These are phyloP conservation scores for Durotheca rogersii DNA, from an alignment of 495 filamentous ascomycete species.

Conservation along the genomic window DNA sequence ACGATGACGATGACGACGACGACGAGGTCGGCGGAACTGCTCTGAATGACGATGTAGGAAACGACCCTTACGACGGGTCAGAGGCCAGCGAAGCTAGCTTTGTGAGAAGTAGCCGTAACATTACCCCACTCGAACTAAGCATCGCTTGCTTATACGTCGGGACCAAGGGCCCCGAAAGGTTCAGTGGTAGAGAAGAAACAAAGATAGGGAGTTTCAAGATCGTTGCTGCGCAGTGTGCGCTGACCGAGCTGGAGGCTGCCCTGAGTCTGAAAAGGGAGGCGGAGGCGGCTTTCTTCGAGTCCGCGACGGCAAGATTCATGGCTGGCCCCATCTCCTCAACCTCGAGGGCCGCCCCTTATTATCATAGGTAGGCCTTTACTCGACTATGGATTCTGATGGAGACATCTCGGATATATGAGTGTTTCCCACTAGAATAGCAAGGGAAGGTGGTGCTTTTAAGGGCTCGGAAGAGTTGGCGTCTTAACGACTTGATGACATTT, in stretches of 20 bases:
- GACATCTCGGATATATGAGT: no score
- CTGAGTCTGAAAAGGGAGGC: no score
- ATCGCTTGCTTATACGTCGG: slow-evolving; percentile 41
- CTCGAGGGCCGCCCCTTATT: no score
- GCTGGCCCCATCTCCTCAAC: no score
- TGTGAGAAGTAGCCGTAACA: not conserved
- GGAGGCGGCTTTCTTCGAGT: slow-evolving; percentile 10
- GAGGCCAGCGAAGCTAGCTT: not conserved
- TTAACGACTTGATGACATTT: no score
- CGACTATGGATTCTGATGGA: no score
- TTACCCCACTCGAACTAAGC: slow-evolving; percentile 40
- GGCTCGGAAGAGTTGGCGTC: no score
- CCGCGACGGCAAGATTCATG: not conserved
- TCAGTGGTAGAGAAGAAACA: slow-evolving; percentile 8
- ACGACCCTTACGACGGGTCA: not conserved
- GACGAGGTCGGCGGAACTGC: not conserved
- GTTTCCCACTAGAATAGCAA: no score
- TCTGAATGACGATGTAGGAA: slow-evolving; percentile 4
- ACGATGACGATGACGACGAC: slow-evolving; percentile 35
- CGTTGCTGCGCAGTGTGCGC: slow-evolving; percentile 40
- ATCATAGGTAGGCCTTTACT: no score
- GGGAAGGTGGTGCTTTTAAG: no score
- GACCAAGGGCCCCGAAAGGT: not conserved
- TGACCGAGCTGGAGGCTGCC: slow-evolving; percentile 38
- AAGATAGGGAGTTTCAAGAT: slow-evolving; percentile 44